A percentile compares a stretch with the other conserved stretches of the same genome.
Evolutionary conservation across 176 grass and related monocot species (phyloP).

Genomic region (Echinochloa phyllopogon): DNA sequence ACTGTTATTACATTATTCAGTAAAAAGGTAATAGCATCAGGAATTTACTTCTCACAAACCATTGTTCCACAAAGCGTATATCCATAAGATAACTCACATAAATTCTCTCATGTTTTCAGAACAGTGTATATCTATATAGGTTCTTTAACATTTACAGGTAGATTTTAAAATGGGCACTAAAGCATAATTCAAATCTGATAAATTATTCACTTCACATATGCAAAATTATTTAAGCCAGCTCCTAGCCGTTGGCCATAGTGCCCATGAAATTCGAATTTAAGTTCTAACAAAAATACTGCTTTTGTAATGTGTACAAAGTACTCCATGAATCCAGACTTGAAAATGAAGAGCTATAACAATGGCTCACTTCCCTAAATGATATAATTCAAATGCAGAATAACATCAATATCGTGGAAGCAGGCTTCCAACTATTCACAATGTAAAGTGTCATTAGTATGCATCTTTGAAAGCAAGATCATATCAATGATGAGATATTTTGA

Average conservation of each 20-base stretch:
- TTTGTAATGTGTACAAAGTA: background rate
- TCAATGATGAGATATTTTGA: conserved; percentile 23
- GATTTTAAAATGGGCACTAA: background rate
- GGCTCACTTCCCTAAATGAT: conserved; percentile 17
- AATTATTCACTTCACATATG: background rate
- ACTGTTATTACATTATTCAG: background rate
- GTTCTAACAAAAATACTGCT: background rate
- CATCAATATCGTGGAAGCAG: background rate
- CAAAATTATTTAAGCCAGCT: conserved; percentile 5
- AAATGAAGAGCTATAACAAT: conserved; percentile 9
- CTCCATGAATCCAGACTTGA: background rate
- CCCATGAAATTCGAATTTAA: background rate
- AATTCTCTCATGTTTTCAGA: background rate
- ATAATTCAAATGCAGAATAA: conserved; percentile 10
- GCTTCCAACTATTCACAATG: background rate
- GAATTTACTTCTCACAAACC: conserved; percentile 23
- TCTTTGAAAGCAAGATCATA: background rate
- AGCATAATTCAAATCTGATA: background rate
- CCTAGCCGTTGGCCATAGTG: background rate
- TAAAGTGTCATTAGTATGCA: background rate
- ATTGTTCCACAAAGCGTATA: conserved; percentile 19
- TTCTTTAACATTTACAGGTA: background rate
- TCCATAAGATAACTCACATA: background rate
- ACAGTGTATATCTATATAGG: conserved; percentile 1
- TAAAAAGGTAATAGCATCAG: background rate